phyloP scores from a whole-genome alignment of 1,284 basidiomycete genomes.

The Irpex sp. region DNA sequence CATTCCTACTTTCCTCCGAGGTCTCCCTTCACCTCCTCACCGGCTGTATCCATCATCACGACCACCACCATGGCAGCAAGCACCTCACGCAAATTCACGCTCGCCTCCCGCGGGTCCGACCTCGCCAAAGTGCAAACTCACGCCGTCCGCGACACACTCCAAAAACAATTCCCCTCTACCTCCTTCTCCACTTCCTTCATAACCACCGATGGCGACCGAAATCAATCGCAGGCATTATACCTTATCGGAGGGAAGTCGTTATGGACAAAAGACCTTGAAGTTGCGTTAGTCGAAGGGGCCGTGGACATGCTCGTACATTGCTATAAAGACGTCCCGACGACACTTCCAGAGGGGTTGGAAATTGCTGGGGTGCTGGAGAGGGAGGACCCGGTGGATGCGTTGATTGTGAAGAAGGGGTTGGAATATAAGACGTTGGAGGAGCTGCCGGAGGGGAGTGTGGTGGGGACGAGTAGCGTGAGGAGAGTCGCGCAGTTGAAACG shows the following conservation, averaged over 20 bases:
- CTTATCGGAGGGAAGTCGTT: conserved; percentile 83
- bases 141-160: conserved; percentile 60
- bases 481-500: conserved; percentile 89
- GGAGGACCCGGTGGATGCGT: conserved; percentile 86
- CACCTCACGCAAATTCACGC: conserved; percentile 40
- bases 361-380: conserved; percentile 85
- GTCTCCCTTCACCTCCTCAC: too few species aligned
- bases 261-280: conserved; percentile 96
- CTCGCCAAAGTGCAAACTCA: conserved; percentile 88
- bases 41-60: too few species aligned
- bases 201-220: conserved; percentile 90
- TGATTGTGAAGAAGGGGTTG: conserved; percentile 83
- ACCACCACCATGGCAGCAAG: conserved; percentile 7
- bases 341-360: conserved; percentile 79
- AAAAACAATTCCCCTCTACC: conserved; percentile 40
- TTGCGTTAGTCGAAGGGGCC: conserved; percentile 63
- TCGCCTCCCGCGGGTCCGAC: conserved; percentile 84
- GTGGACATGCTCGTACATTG: conserved; percentile 95
- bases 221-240: conserved; percentile 80
- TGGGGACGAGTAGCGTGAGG: conserved; percentile 94
- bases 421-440: conserved; percentile 79
- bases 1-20: too few species aligned
- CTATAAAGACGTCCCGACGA: conserved; percentile 93
- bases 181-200: conserved; percentile 79
- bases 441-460: conserved; percentile 83